Base-by-base conservation (phyloP, 2,329 filamentous ascomycete species). In the Onygenales sp. region DNA sequence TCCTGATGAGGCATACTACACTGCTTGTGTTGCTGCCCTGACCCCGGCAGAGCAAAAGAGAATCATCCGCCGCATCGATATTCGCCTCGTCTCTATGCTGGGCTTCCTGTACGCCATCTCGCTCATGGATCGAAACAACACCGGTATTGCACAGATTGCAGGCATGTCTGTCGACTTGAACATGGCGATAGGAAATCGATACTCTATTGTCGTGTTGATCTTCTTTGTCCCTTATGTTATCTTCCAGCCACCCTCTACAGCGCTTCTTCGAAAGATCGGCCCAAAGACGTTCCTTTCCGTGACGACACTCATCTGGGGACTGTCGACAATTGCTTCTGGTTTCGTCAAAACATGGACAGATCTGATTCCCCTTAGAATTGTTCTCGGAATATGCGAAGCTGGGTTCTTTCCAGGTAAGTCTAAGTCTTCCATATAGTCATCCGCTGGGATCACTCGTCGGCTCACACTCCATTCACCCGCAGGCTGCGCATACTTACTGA, bases 91-190 rank as follows among this genome's bases (percentile, higher is more conserved):
- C 42, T 64, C 77, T 3, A 83, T 78, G 1, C 78, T 82, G 4
- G 84, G 83, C 17, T 64, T 77, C 58, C 78, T 89, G 71, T 91
- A 91, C 68, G 88, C 85, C 65, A 76, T 88, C 61, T 85, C 80
- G 58, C 71, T 91, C 54, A 87, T 92, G 82, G 88, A 93, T 64
- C 77, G 88, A 36, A 88, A 85, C 2, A 92, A 92, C 67, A 70
- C 91, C 64, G 81, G 80, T n/a, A 75, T 81, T 21, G 87, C 86
- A 42, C 80, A 81, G 45, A 85, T 92, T 65, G 87, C 87, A 17
- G 87, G 61, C 11, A 63, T 68, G 61, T 57, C 47, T 14, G 53
- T 48, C 14, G 63, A 65, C 3, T 46, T 61, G 14, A 49, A 54
- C 27, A 63, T 73, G 13, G 51, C 67, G 31, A 48, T 58, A 27